A percentile compares a stretch with the other conserved stretches of the same genome.
Conservation (phyloP, 208 protist species). For the Acanthamoeba healyi region DNA sequence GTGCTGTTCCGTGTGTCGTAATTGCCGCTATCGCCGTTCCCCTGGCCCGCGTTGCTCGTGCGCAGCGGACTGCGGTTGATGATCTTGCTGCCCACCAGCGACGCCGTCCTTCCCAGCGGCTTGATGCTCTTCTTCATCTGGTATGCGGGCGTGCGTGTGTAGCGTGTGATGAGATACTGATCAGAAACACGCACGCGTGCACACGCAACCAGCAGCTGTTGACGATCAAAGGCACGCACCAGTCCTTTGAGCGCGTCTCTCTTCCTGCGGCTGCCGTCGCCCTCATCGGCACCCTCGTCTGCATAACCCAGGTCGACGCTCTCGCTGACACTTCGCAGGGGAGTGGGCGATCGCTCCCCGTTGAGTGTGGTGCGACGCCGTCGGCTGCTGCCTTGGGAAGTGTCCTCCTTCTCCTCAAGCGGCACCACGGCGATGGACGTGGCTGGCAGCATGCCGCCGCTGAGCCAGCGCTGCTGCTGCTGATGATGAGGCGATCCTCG, state of each 20-base stretch:
- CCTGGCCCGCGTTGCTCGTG: background rate
- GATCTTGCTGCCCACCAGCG: slow-evolving; percentile 9
- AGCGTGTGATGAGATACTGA: too few species aligned
- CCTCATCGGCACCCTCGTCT: background rate
- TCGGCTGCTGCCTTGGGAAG: too few species aligned
- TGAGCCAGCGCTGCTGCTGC: background rate
- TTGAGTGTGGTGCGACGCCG: too few species aligned
- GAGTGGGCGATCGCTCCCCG: too few species aligned
- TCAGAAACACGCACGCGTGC: too few species aligned
- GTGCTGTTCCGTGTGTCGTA: background rate
- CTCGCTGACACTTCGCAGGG: too few species aligned
- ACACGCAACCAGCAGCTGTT: too few species aligned
- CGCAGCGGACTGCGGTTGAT: background rate
- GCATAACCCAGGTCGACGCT: too few species aligned
- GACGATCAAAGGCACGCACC: background rate
- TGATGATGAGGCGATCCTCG: background rate
- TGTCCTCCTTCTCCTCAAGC: too few species aligned
- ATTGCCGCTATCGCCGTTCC: background rate
- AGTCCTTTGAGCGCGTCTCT: background rate
- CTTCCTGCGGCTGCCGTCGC: slow-evolving; percentile 14
- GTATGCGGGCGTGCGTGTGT: too few species aligned
- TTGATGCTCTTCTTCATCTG: slow-evolving; percentile 22
- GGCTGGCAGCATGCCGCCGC: too few species aligned
- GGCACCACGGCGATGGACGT: too few species aligned
- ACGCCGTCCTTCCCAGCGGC: background rate